These are phyloP conservation scores for Ophiobolus disseminans DNA, from an alignment of 2,329 filamentous ascomycete species.

Conservation along the genomic window DNA sequence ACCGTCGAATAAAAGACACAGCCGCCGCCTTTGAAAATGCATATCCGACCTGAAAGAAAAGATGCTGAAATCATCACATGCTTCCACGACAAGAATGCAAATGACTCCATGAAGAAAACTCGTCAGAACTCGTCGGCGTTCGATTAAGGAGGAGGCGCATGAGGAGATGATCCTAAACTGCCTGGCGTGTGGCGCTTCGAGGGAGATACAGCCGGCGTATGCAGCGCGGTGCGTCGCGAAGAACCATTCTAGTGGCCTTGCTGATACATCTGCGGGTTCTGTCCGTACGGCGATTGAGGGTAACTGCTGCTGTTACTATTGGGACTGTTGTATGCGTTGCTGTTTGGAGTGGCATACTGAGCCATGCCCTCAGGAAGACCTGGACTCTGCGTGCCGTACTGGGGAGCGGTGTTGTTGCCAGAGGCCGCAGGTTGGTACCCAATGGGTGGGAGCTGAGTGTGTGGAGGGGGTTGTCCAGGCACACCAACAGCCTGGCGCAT, in stretches of 20 bases:
- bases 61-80: slow-evolving; percentile 38
- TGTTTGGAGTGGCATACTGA: slow-evolving; percentile 55
- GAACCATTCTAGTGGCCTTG: slow-evolving; percentile 44
- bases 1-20: slow-evolving; percentile 46
- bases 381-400: slow-evolving; percentile 55
- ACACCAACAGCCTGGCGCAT: slow-evolving; percentile 55
- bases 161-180: slow-evolving; percentile 16
- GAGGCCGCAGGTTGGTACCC: slow-evolving; percentile 58
- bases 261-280: slow-evolving; percentile 57
- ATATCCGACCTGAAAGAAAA: slow-evolving; percentile 37
- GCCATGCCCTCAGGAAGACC: slow-evolving; percentile 58
- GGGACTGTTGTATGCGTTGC: slow-evolving; percentile 53
- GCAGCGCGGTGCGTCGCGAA: background rate
- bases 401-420: slow-evolving; percentile 51
- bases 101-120: slow-evolving; percentile 34
- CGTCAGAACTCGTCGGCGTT: slow-evolving; percentile 26
- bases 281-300: slow-evolving; percentile 59
- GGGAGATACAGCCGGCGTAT: background rate
- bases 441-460: slow-evolving; percentile 59
- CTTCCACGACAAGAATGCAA: slow-evolving; percentile 29
- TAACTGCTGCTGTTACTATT: slow-evolving; percentile 56
- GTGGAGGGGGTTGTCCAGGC: slow-evolving; percentile 54
- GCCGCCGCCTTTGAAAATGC: slow-evolving; percentile 50
- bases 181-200: background rate
- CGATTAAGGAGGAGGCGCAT: slow-evolving; percentile 12